Evolutionary conservation across 1,284 basidiomycete species (phyloP), one percentile per base, ranked within the genome.

Genomic region (Naganishia liquefaciens): DNA sequence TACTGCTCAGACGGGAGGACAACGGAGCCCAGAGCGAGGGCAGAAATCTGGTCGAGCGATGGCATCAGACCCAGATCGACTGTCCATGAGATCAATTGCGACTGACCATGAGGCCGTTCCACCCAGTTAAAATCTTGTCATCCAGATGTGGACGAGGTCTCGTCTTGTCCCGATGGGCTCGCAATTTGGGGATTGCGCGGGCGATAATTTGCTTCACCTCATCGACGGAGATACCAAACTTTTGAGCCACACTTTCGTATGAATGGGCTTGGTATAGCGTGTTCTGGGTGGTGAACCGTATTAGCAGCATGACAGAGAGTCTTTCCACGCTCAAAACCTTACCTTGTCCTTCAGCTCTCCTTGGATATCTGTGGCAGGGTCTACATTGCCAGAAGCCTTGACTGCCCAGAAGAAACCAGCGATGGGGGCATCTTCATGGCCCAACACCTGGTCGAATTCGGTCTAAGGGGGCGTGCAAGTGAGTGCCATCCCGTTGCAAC

Each of bases 31-130:
- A 69, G 67, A 5, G 73, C 68, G 2, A 76, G 58, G 6, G 73
- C 72, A 13, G 72, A 69, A 2, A 75, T 65, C 74, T 75, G n/a
- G 52, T 10, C 11, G 28, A 62, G n/a, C 25, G 13, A 7, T 37
- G 33, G 33, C 6, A 37, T 37, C 33, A 37, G 33, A 37, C 13
- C 33, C 33, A 13, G 13, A 37, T 37, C 21, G 3, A 58, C 53
- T 50, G 6, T 44, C 28, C 33, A 53, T 39, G 72, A 60, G 3
- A 6, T 10, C 30, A 52, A 9, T n/a, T 1, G 9, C 9, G 7
- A 63, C 76, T 53, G 33, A 81, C 79, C 80, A 82, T 81, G n/a
- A 82, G 73, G 3, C 80, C 80, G 64, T 82, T 82, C 81, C 81
- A 82, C 9, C 75, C 70, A 0, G 80, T 75, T n/a, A 82, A 63